Conservation (phyloP, 192 early-diverging fungal genomes). For the Coemansia sp. region DNA sequence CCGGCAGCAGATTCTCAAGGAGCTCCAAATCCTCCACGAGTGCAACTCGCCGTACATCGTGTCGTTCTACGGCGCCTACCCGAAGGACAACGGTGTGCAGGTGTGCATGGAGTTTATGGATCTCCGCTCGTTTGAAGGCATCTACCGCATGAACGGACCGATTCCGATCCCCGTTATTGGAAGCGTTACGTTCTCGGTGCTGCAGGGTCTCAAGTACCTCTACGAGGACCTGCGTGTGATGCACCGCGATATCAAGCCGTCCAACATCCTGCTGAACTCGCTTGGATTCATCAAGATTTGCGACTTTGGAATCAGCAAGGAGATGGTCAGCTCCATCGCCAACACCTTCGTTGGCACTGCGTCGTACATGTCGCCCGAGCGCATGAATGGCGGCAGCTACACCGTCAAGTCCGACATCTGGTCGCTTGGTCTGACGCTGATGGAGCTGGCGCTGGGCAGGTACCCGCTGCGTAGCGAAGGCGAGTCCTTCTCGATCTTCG, state of each 20-base stretch:
- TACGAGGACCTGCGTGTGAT: constrained; percentile 90
- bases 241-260: constrained; percentile 93
- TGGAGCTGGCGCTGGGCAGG: constrained; percentile 77
- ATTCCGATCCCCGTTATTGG: constrained; percentile 87
- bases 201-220: constrained; percentile 80
- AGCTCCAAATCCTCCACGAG: constrained; percentile 94
- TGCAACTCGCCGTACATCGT: constrained; percentile 96
- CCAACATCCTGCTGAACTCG: constrained; percentile 82
- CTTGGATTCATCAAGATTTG: constrained; percentile 77
- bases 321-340: constrained; percentile 81
- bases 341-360: constrained; percentile 86
- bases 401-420: constrained; percentile 82
- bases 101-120: constrained; percentile 99
- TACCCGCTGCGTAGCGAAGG: constrained; percentile 72
- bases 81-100: constrained; percentile 77
- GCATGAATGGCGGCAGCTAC: constrained; percentile 77
- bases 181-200: constrained; percentile 76
- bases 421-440: constrained; percentile 78
- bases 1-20: constrained; percentile 89
- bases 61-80: constrained; percentile 95
- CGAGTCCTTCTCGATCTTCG: constrained; percentile 78
- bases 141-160: constrained; percentile 90
- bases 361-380: constrained; percentile 85
- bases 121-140: constrained; percentile 85
- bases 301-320: constrained; percentile 92